These are phyloP conservation scores for Xylaria arbuscula DNA, from an alignment of 2,329 filamentous ascomycete genomes.

Conservation along the genomic window DNA sequence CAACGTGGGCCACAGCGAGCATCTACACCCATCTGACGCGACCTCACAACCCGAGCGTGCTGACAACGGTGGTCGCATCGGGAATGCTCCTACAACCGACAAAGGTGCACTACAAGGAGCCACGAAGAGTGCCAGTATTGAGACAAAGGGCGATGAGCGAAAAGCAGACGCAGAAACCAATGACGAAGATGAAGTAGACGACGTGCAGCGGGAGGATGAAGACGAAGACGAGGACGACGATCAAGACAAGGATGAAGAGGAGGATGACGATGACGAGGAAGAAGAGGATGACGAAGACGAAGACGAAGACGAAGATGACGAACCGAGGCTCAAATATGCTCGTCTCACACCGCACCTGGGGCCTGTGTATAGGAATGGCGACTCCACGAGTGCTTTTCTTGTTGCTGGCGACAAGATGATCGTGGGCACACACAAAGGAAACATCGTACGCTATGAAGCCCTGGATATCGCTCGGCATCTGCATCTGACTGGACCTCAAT, in stretches of 20 bases:
- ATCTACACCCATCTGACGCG: slow-evolving; percentile 29
- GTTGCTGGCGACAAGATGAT: slow-evolving; percentile 98
- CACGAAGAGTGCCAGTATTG: slow-evolving; percentile 26
- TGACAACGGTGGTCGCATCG: neutral
- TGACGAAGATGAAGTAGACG: slow-evolving; percentile 56
- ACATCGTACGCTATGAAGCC: slow-evolving; percentile 74
- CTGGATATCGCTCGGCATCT: slow-evolving; percentile 32
- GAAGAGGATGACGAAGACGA: slow-evolving; percentile 71
- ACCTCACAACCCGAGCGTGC: slow-evolving; percentile 16
- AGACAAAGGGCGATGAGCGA: slow-evolving; percentile 26
- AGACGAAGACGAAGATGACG: slow-evolving; percentile 88
- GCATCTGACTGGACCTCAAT: slow-evolving; percentile 9
- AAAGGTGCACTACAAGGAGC: slow-evolving; percentile 15
- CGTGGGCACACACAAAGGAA: slow-evolving; percentile 94
- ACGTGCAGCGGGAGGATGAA: slow-evolving; percentile 70
- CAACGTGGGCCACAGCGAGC: slow-evolving; percentile 46
- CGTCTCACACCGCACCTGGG: slow-evolving; percentile 84
- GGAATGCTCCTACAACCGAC: slow-evolving; percentile 33
- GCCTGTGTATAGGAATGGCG: slow-evolving; percentile 89
- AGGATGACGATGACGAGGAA: slow-evolving; percentile 49
- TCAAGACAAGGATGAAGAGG: slow-evolving; percentile 56
- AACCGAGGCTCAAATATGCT: slow-evolving; percentile 93
- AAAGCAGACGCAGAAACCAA: slow-evolving; percentile 57
- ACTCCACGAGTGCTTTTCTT: slow-evolving; percentile 91
- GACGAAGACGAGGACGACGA: slow-evolving; percentile 62